phyloP scores from a whole-genome alignment of 805 yeast genomes.

The Priceomyces melissophilus region DNA sequence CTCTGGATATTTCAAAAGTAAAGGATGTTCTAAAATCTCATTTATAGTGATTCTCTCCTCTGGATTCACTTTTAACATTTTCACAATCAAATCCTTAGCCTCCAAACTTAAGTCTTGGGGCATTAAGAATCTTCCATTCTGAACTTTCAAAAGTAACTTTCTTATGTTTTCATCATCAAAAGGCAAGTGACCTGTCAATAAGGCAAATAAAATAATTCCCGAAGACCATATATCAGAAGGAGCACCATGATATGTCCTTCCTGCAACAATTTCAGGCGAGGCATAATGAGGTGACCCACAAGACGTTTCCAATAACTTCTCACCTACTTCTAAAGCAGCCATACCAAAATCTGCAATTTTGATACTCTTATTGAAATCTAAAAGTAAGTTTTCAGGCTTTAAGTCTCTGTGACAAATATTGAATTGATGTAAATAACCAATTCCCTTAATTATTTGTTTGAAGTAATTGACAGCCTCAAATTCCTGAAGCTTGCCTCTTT shows the following conservation, averaged over 20 bases:
- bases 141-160: constrained; percentile 67
- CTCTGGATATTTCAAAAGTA: constrained; percentile 63
- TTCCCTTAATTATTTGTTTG: constrained; percentile 73
- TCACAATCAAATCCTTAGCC: constrained; percentile 62
- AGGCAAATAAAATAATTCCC: constrained; percentile 77
- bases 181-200: constrained; percentile 77
- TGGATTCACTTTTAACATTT: constrained; percentile 71
- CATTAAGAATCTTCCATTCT: constrained; percentile 71
- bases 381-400: constrained; percentile 73
- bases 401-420: constrained; percentile 80
- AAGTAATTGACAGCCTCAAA: constrained; percentile 73
- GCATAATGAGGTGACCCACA: constrained; percentile 91
- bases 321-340: constrained; percentile 80
- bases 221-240: constrained; percentile 89
- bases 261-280: constrained; percentile 81
- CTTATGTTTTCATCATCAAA: constrained; percentile 81
- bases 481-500: constrained; percentile 68
- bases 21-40: constrained; percentile 58
- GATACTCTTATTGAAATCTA: constrained; percentile 64
- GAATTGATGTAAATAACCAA: constrained; percentile 75
- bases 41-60: constrained; percentile 65
- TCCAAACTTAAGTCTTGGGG: constrained; percentile 60
- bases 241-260: constrained; percentile 75
- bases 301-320: constrained; percentile 68
- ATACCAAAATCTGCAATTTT: constrained; percentile 86